A percentile compares a stretch with the other conserved stretches of the same genome.
These are phyloP conservation scores for Nakazawaea laoshanensis DNA, from an alignment of 805 yeast species.

Conservation along the genomic window DNA sequence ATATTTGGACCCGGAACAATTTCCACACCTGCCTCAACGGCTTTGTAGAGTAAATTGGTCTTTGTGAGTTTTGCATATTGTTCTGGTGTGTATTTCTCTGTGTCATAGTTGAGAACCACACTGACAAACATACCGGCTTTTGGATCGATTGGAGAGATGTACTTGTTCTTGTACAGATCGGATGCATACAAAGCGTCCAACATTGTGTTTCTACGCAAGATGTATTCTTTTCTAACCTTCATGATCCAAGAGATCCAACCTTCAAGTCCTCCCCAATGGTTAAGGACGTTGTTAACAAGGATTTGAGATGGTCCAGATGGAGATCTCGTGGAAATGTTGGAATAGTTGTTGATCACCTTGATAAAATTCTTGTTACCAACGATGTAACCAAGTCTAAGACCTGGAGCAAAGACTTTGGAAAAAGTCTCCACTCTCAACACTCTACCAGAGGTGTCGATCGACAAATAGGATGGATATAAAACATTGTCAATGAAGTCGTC, in stretches of 20 bases:
- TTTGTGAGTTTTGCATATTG: constrained; percentile 31
- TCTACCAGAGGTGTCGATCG: constrained; percentile 50
- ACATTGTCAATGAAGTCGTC: constrained; percentile 36
- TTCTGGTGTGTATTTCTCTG: constrained; percentile 11
- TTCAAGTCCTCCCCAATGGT: constrained; percentile 56
- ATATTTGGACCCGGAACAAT: constrained; percentile 53
- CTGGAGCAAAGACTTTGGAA: constrained; percentile 61
- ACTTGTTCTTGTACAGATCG: constrained; percentile 32
- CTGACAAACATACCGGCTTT: constrained; percentile 57
- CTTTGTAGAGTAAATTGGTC: constrained; percentile 30
- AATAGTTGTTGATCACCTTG: constrained; percentile 29
- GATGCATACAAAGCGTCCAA: constrained; percentile 40
- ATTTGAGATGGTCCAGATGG: constrained; percentile 55
- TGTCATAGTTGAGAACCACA: constrained; percentile 27
- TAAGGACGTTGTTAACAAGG: constrained; percentile 41
- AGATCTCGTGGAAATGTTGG: constrained; percentile 41
- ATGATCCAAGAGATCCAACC: constrained; percentile 76
- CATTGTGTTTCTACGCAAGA: constrained; percentile 57
- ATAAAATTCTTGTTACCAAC: constrained; percentile 41
- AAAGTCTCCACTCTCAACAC: constrained; percentile 57
- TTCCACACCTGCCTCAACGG: constrained; percentile 41
- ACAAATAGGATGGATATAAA: constrained; percentile 38
- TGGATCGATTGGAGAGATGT: constrained; percentile 38
- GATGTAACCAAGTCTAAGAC: constrained; percentile 53
- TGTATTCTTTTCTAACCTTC: constrained; percentile 58